Conservation (phyloP, 495 filamentous ascomycete species). For the Podospora bellae-mahoneyi region DNA sequence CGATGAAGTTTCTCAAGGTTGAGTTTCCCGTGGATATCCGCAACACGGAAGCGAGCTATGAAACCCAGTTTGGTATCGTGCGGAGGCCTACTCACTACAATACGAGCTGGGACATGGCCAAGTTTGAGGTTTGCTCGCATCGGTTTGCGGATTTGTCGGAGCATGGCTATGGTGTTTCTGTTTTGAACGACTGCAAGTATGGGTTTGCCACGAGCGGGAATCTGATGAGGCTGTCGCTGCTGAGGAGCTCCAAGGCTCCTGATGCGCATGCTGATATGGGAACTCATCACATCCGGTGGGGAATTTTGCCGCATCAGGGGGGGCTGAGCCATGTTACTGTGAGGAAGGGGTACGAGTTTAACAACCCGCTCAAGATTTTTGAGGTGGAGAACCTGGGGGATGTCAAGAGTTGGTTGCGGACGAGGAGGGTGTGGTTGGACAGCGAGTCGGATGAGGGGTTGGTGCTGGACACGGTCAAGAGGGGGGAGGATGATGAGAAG, state of each 20-base stretch:
- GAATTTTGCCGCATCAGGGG: conserved; percentile 81
- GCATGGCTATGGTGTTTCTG: conserved; percentile 83
- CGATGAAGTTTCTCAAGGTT: conserved; percentile 97
- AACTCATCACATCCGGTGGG: conserved; percentile 81
- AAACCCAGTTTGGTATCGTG: conserved; percentile 89
- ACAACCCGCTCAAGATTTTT: conserved; percentile 67
- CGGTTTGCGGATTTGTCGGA: conserved; percentile 97
- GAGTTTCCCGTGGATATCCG: conserved; percentile 93
- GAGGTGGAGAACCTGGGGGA: conserved; percentile 33
- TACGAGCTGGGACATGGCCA: conserved; percentile 98
- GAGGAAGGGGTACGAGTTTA: conserved; percentile 84
- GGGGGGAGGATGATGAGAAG: conserved; percentile 87
- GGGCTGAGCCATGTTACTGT: conserved; percentile 67
- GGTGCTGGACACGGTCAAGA: conserved; percentile 80
- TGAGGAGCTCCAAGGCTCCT: conserved; percentile 92
- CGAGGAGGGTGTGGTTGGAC: conserved; percentile 33
- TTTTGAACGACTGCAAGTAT: conserved; percentile 95
- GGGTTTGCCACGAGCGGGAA: conserved; percentile 91
- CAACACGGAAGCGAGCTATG: conserved; percentile 93
- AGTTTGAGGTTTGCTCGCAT: conserved; percentile 98
- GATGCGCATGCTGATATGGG: conserved; percentile 98
- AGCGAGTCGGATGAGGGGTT: conserved; percentile 54
- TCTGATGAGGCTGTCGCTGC: conserved; percentile 84
- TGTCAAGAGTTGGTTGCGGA: conserved; percentile 38
- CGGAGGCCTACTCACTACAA: conserved; percentile 92